Percentiles rank a stretch among this genome's conserved stretches.
Conservation (phyloP, 805 yeast species). For the Sugiyamaella floridensis region DNA sequence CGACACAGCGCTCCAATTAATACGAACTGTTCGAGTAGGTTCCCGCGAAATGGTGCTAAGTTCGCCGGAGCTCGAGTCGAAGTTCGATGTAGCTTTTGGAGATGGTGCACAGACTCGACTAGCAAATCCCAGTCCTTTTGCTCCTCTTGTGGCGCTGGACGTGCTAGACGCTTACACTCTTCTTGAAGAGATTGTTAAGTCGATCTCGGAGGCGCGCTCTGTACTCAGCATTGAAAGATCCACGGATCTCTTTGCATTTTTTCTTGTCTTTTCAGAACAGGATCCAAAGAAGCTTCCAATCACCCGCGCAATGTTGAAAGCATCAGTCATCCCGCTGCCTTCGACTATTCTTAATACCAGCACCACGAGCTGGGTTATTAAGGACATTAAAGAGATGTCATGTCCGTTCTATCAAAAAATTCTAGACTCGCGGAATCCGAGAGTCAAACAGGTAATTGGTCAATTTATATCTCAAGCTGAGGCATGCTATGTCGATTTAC, state of each 20-base stretch:
- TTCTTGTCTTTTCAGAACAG: slow-evolving; percentile 25
- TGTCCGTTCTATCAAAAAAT: slow-evolving; percentile 32
- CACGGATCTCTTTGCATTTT: slow-evolving; percentile 28
- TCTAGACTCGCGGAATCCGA: slow-evolving; percentile 25
- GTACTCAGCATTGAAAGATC: slow-evolving; percentile 20
- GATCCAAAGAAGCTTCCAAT: slow-evolving; percentile 22
- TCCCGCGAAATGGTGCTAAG: neutral
- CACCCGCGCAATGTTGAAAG: slow-evolving; percentile 24
- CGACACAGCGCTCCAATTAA: neutral
- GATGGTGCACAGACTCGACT: slow-evolving; percentile 24
- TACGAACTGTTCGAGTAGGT: neutral
- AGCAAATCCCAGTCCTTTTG: slow-evolving; percentile 20
- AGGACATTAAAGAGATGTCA: slow-evolving; percentile 40
- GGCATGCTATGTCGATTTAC: slow-evolving; percentile 43
- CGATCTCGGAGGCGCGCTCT: slow-evolving; percentile 13
- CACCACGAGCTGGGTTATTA: slow-evolving; percentile 23
- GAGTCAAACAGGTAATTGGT: slow-evolving; percentile 22
- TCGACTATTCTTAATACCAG: slow-evolving; percentile 12
- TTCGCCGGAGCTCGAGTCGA: neutral
- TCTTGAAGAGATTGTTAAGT: slow-evolving; percentile 15
- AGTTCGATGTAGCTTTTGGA: slow-evolving; percentile 14
- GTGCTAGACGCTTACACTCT: slow-evolving; percentile 18
- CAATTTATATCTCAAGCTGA: slow-evolving; percentile 28
- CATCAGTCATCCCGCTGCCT: slow-evolving; percentile 3
- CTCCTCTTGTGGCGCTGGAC: slow-evolving; percentile 17